Evolutionary conservation across 192 early-diverging fungal genomes (phyloP).

Genomic region (Coemansia sp.): DNA sequence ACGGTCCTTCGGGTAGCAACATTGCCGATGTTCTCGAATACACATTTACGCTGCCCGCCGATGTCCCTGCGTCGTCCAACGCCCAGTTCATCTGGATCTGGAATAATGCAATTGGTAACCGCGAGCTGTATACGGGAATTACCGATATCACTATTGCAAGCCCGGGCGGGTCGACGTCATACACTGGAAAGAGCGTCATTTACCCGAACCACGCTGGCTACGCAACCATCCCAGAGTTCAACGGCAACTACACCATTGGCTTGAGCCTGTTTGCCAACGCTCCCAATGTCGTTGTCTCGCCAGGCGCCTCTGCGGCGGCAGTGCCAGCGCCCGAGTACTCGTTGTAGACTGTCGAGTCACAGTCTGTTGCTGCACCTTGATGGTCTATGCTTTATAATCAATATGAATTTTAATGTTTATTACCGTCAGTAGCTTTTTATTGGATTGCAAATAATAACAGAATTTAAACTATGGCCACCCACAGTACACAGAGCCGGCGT

Average conservation of each 20-base stretch:
- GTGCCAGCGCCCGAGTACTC: too few relatives aligned
- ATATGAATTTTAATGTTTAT: too few relatives aligned
- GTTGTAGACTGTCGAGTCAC: too few relatives aligned
- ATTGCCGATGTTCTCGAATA: slow-evolving; percentile 4
- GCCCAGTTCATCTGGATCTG: slow-evolving; percentile 60
- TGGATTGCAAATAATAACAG: too few relatives aligned
- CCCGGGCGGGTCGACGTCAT: slow-evolving; percentile 14
- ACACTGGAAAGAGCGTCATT: slow-evolving; percentile 20
- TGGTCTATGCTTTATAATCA: too few relatives aligned
- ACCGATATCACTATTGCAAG: slow-evolving; percentile 23
- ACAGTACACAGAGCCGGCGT: background rate
- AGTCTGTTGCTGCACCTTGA: too few relatives aligned
- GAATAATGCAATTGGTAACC: slow-evolving; percentile 62
- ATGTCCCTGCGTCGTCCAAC: slow-evolving; percentile 51
- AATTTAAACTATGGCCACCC: background rate
- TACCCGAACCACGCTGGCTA: slow-evolving; percentile 34
- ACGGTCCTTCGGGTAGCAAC: slow-evolving; percentile 12
- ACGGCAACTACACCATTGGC: background rate
- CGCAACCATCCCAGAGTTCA: slow-evolving; percentile 53
- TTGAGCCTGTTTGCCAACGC: too few relatives aligned
- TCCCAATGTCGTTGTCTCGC: too few relatives aligned
- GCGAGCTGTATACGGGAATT: slow-evolving; percentile 45
- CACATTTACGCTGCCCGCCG: slow-evolving; percentile 40
- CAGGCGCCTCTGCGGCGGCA: background rate
- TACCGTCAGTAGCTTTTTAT: slow-evolving; percentile 30